These are phyloP conservation scores for Austroboletus niveus DNA, from an alignment of 1,284 basidiomycete genomes.

Conservation along the genomic window DNA sequence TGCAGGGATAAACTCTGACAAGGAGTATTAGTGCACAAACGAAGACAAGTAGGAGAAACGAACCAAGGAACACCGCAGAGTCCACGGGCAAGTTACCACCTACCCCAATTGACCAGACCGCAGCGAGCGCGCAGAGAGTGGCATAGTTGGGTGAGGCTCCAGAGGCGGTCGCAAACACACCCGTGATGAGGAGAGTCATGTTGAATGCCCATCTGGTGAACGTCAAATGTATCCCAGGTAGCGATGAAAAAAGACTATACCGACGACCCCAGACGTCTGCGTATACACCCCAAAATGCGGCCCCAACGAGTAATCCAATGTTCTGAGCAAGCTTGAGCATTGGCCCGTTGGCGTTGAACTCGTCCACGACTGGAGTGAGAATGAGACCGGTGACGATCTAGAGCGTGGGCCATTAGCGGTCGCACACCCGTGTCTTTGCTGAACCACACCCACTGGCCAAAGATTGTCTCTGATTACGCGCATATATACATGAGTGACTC, in stretches of 20 bases:
- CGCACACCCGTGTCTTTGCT: not conserved
- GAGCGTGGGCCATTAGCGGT: not conserved
- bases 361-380: constrained; percentile 50
- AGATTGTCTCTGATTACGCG: constrained; percentile 50
- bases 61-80: constrained; percentile 75
- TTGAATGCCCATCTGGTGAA: constrained; percentile 65
- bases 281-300: constrained; percentile 60
- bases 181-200: constrained; percentile 68
- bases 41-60: constrained; percentile 12
- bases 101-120: constrained; percentile 62
- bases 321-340: constrained; percentile 56
- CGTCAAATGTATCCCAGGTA: constrained; percentile 5
- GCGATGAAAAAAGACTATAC: constrained; percentile 25
- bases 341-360: constrained; percentile 52
- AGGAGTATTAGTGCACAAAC: not conserved
- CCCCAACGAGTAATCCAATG: constrained; percentile 64
- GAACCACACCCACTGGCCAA: constrained; percentile 52
- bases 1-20: constrained; percentile 54
- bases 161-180: constrained; percentile 62
- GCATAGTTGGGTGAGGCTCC: constrained; percentile 56
- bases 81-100: constrained; percentile 79
- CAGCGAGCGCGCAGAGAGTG: constrained; percentile 51
- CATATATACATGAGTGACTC: constrained; percentile 1
- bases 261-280: constrained; percentile 61
- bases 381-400: constrained; percentile 58